Evolutionary conservation across 257 asterid genomes (phyloP).

Genomic region (Thymus quinquecostatus): DNA sequence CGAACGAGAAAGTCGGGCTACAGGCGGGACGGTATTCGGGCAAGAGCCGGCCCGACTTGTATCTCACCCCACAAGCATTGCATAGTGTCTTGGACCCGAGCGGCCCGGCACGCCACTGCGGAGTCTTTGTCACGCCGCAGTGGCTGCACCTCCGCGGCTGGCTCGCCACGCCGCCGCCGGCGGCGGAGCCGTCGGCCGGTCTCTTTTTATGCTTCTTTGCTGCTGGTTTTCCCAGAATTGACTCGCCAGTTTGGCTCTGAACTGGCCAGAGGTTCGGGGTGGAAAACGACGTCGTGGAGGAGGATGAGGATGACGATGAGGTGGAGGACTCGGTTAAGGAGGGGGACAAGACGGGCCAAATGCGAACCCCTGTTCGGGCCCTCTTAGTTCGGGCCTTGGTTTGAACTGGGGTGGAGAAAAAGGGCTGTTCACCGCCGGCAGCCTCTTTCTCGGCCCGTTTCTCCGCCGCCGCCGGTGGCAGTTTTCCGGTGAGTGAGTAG

Average conservation of each 20-base stretch:
- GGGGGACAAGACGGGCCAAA: conserved; percentile 74
- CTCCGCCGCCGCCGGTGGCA: conserved; percentile 44
- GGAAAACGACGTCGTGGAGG: conserved; percentile 53
- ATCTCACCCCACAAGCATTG: conserved; percentile 68
- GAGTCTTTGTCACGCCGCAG: conserved; percentile 65
- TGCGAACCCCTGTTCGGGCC: conserved; percentile 63
- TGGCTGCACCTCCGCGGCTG: conserved; percentile 66
- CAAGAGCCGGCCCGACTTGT: conserved; percentile 62
- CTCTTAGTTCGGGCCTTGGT: conserved; percentile 92
- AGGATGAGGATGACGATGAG: conserved; percentile 61
- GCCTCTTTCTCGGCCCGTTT: conserved; percentile 30
- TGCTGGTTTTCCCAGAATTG: conserved; percentile 33
- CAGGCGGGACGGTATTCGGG: conserved; percentile 77
- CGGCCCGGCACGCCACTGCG: conserved; percentile 80
- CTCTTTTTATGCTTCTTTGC: conserved; percentile 43
- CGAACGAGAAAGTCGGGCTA: conserved; percentile 63
- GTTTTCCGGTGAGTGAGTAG: conserved; percentile 53
- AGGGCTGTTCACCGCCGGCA: conserved; percentile 27
- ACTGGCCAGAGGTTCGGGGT: conserved; percentile 38
- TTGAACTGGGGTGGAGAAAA: conserved; percentile 67
- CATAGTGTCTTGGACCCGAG: conserved; percentile 62
- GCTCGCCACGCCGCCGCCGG: conserved; percentile 8
- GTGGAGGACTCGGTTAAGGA: conserved; percentile 69
- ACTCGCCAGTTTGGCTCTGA: conserved; percentile 51
- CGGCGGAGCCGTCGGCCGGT: conserved; percentile 12